Percentiles rank a stretch among this genome's conserved stretches.
These are phyloP conservation scores for Kodamaea sagamina DNA, from an alignment of 805 yeast species.

Conservation along the genomic window DNA sequence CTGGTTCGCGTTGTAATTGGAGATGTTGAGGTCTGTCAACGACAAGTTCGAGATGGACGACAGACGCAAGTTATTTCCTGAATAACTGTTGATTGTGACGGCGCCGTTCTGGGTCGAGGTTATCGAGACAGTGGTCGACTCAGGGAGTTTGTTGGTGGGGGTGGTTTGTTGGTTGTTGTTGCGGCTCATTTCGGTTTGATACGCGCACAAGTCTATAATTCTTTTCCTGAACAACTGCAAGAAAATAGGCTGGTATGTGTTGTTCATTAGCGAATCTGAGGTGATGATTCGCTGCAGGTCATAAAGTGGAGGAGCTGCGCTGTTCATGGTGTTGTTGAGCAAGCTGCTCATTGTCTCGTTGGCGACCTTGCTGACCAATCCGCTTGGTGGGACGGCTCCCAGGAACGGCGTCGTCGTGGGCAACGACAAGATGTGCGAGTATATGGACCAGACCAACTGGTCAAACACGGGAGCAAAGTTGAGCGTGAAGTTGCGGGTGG, in stretches of 20 bases:
- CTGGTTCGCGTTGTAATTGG: conserved; percentile 21
- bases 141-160: conserved; percentile 21
- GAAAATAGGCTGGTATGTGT: conserved; percentile 38
- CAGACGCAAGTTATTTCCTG: conserved; percentile 27
- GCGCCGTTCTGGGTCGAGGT: conserved; percentile 17
- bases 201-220: conserved; percentile 40
- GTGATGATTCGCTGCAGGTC: conserved; percentile 38
- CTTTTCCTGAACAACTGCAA: conserved; percentile 45
- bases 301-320: conserved; percentile 23
- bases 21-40: conserved; percentile 41
- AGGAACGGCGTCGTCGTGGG: conserved; percentile 50
- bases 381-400: conserved; percentile 46
- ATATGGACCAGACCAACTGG: conserved; percentile 36
- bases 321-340: conserved; percentile 19
- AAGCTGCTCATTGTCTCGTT: conserved; percentile 39
- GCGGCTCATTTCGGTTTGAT: conserved; percentile 8
- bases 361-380: conserved; percentile 46
- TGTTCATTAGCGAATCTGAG: conserved; percentile 33
- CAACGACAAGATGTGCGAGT: conserved; percentile 36
- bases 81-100: conserved; percentile 12
- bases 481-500: conserved; percentile 34
- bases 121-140: conserved; percentile 26
- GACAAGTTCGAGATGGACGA: conserved; percentile 44
- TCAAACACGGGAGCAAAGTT: conserved; percentile 40
- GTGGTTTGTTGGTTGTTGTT: conserved; percentile 16